Conservation (phyloP, 306 rosid genomes). For the Phaseolus lunatus region DNA sequence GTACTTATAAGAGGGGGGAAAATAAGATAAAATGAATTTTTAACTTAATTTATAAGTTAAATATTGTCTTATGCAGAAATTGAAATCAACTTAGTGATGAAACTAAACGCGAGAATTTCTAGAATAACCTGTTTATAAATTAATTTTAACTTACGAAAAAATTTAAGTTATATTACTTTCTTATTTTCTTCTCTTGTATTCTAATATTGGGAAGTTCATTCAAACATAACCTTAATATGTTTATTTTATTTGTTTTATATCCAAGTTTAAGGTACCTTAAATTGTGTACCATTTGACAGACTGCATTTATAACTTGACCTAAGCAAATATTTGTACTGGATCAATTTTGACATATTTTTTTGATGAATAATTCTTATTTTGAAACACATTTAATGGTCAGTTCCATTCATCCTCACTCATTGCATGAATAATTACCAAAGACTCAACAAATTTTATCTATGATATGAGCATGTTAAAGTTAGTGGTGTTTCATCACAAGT, state of each 20-base stretch:
- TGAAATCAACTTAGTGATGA: no score
- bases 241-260: not conserved
- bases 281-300: not conserved
- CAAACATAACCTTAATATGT: not conserved
- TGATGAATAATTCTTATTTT: not conserved
- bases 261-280: not conserved
- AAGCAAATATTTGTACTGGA: constrained; percentile 5
- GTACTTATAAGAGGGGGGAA: not conserved
- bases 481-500: constrained; percentile 61
- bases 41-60: not conserved
- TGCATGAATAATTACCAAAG: not conserved
- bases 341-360: not conserved
- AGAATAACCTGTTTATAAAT: not conserved
- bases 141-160: not conserved
- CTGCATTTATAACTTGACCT: constrained; percentile 4
- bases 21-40: not conserved
- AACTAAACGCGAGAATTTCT: not conserved
- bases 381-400: not conserved
- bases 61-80: not conserved
- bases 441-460: constrained; percentile 2
- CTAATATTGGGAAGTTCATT: not conserved
- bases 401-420: constrained; percentile 13
- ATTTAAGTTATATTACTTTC: not conserved
- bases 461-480: constrained; percentile 37
- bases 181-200: not conserved